Evolutionary conservation across 805 yeast genomes (phyloP), one percentile per base, ranked within the genome.

Genomic region (Wickerhamomyces mucosus): DNA sequence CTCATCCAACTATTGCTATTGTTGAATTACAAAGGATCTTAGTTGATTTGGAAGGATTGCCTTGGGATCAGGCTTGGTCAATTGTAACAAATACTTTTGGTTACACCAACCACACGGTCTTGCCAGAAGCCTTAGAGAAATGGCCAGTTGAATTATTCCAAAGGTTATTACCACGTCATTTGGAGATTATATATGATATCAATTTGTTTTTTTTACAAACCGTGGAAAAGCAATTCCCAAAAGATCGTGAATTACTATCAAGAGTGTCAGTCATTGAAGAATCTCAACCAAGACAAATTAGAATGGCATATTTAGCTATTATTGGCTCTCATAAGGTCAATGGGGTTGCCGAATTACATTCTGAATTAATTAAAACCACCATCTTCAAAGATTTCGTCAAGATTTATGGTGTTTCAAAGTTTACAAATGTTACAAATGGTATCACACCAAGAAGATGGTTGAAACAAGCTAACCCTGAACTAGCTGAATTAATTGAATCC

Each of bases 371-470:
- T 56, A 80, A 72, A 56, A 82, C 92, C 20, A 84, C 95, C 5
- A 82, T 86, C 44, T 86, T 86, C 62, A 78, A 78, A 55, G 96
- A 88, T 58, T 86, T 86, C 53, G 96, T 86, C 34, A 69, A 68
- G 39, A 68, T 86, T 22, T 86, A 72, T 47, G 96, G 96, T 30
- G 50, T 67, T 15, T 83, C 82, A 40, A 83, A 81, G 59, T 86
- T 86, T 59, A 82, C 83, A 32, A 86, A 86, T 49, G 95, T 86
- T 39, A 86, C 96, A 30, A 86, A 86, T 56, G 96, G 96, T 61
- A 76, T 86, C 51, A 86, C 96, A 3, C 96, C 96, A 46, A 76
- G 96, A 68, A 78, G 96, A 61, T 86, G 96, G 96, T 70, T 86
- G 53, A 78, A 75, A 54, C 95, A 86, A 61, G 95, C 96, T 31